phyloP scores from a whole-genome alignment of 1,284 basidiomycete genomes.

The Agroathelia rolfsii region DNA sequence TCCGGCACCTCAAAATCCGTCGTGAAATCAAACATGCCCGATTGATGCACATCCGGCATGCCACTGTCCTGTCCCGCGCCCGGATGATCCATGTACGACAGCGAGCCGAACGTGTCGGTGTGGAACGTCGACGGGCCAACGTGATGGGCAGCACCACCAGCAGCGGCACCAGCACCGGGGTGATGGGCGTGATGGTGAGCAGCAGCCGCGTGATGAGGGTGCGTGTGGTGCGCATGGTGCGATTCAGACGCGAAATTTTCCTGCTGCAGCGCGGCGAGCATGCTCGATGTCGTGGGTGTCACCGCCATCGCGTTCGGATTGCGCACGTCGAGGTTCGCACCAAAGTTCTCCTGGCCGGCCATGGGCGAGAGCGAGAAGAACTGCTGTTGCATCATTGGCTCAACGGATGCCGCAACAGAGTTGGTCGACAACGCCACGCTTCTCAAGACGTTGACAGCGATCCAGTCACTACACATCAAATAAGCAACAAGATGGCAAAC shows the following conservation, averaged over 20 bases:
- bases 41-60: conserved; percentile 40
- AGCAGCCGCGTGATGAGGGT: conserved; percentile 22
- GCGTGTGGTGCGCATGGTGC: conserved; percentile 59
- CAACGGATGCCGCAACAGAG: conserved; percentile 80
- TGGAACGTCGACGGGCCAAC: conserved; percentile 53
- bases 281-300: conserved; percentile 77
- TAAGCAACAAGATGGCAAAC: conserved; percentile 9
- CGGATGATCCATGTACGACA: conserved; percentile 71
- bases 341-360: conserved; percentile 68
- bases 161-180: too few species aligned
- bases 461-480: conserved; percentile 61
- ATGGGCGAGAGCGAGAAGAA: conserved; percentile 74
- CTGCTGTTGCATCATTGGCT: conserved; percentile 80
- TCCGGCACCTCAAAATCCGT: too few species aligned
- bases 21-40: too few species aligned
- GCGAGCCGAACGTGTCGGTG: conserved; percentile 54
- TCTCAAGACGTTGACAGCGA: conserved; percentile 76
- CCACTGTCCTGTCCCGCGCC: conserved; percentile 51
- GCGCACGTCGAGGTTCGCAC: conserved; percentile 43
- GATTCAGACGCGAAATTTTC: conserved; percentile 57
- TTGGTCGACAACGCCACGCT: conserved; percentile 80
- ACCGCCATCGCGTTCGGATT: conserved; percentile 44
- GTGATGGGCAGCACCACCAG: too few species aligned
- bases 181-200: too few species aligned
- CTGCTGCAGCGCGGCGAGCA: conserved; percentile 74